Evolutionary conservation across 148 eudicot genomes (phyloP).

Genomic region (Vaccinium vitisidaea): DNA sequence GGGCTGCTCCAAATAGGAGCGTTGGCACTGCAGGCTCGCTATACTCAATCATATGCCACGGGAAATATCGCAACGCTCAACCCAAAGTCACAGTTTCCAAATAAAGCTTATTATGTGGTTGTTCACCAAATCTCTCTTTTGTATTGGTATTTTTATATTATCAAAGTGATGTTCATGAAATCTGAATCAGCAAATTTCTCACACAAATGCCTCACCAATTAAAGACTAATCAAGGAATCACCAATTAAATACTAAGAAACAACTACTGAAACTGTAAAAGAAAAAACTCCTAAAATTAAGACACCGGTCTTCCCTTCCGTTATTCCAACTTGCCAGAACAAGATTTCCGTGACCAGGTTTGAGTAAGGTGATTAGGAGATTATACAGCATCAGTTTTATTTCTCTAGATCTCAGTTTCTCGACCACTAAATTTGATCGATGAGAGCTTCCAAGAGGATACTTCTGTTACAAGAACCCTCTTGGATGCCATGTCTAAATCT

Average conservation of each 20-base stretch:
- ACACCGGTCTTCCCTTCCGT: not conserved
- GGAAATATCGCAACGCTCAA: no score
- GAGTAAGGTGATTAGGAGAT: not conserved
- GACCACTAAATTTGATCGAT: not conserved
- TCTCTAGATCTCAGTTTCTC: not conserved
- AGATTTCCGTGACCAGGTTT: not conserved
- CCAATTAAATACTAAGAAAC: no score
- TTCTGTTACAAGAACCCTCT: no score
- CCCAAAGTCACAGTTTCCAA: no score
- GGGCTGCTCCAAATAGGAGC: conserved; percentile 78
- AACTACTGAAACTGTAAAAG: not conserved
- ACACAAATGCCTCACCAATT: not conserved
- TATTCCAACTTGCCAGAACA: not conserved
- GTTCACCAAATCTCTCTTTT: no score
- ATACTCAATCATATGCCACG: not conserved
- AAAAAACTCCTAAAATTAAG: not conserved
- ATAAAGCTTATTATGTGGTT: no score
- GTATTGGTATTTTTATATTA: no score
- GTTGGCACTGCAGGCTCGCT: conserved; percentile 64
- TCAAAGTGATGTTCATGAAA: not conserved
- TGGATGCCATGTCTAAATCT: no score
- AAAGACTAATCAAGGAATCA: not conserved
- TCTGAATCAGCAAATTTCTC: conserved; percentile 2
- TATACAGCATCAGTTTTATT: not conserved
- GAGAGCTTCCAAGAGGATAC: no score